Percentiles rank a stretch among this genome's conserved stretches.
Evolutionary conservation across 1,284 basidiomycete genomes (phyloP).

Genomic region (Irpex sp.): DNA sequence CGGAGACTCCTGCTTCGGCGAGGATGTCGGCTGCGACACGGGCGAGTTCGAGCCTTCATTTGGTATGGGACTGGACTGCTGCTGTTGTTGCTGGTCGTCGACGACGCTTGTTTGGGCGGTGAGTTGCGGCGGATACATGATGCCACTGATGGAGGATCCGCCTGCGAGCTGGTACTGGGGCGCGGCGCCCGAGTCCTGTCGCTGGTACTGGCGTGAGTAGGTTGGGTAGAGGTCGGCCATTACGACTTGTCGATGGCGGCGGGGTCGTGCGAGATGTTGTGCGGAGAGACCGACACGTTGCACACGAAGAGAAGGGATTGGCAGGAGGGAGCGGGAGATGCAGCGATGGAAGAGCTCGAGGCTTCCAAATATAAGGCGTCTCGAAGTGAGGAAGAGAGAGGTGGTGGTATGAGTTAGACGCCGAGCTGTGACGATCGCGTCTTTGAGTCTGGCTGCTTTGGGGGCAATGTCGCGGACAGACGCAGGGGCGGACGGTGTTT

Average conservation of each 20-base stretch:
- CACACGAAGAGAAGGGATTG: slow-evolving; percentile 23
- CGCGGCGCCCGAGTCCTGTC: slow-evolving; percentile 20
- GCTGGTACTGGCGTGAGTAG: slow-evolving; percentile 40
- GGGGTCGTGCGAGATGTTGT: slow-evolving; percentile 26
- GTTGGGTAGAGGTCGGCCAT: slow-evolving; percentile 73
- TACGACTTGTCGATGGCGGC: slow-evolving; percentile 26
- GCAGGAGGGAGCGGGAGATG: slow-evolving; percentile 30
- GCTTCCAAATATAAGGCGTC: slow-evolving; percentile 13
- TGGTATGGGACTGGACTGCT: slow-evolving; percentile 22
- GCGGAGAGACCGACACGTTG: slow-evolving; percentile 15
- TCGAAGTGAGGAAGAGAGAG: background rate
- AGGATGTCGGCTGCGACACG: slow-evolving; percentile 27
- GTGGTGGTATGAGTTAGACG: slow-evolving; percentile 5
- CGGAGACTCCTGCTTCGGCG: slow-evolving; percentile 33
- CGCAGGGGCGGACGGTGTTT: background rate
- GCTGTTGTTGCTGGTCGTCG: slow-evolving; percentile 35
- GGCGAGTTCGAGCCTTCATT: slow-evolving; percentile 27
- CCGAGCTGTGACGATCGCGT: background rate
- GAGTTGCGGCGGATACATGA: slow-evolving; percentile 46
- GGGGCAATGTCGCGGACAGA: background rate
- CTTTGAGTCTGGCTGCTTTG: background rate
- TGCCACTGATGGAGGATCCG: slow-evolving; percentile 19
- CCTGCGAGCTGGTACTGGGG: slow-evolving; percentile 27
- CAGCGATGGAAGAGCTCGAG: slow-evolving; percentile 6
- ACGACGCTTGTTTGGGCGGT: slow-evolving; percentile 48